phyloP scores from a whole-genome alignment of 106 monocot genomes.

The Dendrobium officinale region DNA sequence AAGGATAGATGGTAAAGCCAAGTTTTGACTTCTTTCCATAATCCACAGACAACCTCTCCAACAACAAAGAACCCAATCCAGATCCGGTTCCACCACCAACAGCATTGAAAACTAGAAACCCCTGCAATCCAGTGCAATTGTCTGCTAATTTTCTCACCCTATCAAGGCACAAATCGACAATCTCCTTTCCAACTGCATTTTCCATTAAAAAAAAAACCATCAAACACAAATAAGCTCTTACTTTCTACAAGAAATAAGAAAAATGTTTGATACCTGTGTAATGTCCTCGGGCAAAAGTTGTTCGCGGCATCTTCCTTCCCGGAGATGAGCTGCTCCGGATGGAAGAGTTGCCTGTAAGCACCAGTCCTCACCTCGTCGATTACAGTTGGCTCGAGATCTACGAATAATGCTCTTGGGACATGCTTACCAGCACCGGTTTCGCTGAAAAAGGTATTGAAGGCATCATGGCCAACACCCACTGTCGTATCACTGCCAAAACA shows the following conservation, averaged over 20 bases:
- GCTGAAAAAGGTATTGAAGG: conserved; percentile 38
- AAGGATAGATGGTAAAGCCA: conserved; percentile 29
- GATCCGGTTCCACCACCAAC: conserved; percentile 32
- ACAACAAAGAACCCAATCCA: conserved; percentile 27
- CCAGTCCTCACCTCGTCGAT: conserved; percentile 30
- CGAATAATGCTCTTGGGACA: conserved; percentile 27
- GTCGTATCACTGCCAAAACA: conserved; percentile 17
- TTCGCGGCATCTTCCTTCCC: conserved; percentile 34
- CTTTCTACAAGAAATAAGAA: too few species aligned
- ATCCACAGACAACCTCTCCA: conserved; percentile 25
- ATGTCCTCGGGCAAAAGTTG: conserved; percentile 29
- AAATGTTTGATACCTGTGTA: conserved; percentile 14
- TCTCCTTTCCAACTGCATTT: conserved; percentile 28
- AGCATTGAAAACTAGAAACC: conserved; percentile 30
- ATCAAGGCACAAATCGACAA: conserved; percentile 23
- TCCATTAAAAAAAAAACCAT: background rate
- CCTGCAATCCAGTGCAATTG: conserved; percentile 31
- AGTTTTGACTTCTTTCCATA: conserved; percentile 32
- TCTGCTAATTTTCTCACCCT: conserved; percentile 26
- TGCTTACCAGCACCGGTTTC: conserved; percentile 29
- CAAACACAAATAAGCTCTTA: background rate
- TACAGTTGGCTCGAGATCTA: conserved; percentile 36
- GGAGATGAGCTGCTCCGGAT: conserved; percentile 30
- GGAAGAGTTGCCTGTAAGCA: conserved; percentile 24
- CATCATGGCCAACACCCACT: conserved; percentile 16